These are phyloP conservation scores for Curvularia lunata DNA, from an alignment of 2,329 filamentous ascomycete genomes.

Conservation along the genomic window DNA sequence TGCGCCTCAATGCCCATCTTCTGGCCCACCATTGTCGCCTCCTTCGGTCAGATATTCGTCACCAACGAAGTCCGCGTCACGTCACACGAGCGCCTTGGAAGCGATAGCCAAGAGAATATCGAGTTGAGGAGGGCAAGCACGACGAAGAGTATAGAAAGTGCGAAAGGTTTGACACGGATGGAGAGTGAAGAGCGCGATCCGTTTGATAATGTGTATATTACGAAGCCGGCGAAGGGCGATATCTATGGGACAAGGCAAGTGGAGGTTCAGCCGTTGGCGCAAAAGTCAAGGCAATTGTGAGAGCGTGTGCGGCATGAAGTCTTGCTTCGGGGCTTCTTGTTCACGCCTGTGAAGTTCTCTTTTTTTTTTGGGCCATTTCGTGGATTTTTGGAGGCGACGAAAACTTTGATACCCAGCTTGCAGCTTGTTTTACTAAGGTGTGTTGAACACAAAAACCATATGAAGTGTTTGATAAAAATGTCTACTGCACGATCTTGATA, in stretches of 20 bases:
- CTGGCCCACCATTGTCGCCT: slow-evolving; percentile 42
- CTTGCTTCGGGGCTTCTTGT: not conserved
- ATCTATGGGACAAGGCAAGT: slow-evolving; percentile 11
- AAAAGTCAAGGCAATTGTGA: not conserved
- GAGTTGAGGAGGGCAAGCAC: slow-evolving; percentile 29
- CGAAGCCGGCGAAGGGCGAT: slow-evolving; percentile 10
- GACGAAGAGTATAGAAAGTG: slow-evolving; percentile 31
- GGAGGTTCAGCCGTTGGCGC: slow-evolving; percentile 13
- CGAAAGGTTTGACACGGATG: slow-evolving; percentile 28
- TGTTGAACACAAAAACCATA: not conserved
- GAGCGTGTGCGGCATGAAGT: not conserved
- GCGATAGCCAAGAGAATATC: slow-evolving; percentile 18
- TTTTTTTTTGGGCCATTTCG: not conserved
- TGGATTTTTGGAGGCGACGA: not conserved
- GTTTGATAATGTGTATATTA: slow-evolving; percentile 22
- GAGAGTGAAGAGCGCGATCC: slow-evolving; percentile 12
- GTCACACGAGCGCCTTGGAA: slow-evolving; percentile 27
- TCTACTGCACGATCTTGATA: no score
- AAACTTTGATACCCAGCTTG: not conserved
- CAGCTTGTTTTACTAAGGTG: not conserved
- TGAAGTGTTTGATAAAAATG: not conserved
- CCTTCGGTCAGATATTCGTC: slow-evolving; percentile 43
- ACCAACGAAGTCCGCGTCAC: slow-evolving; percentile 44
- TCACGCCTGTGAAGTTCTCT: no score
- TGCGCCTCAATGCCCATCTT: slow-evolving; percentile 49